Evolutionary conservation across 352 stramenopile species (phyloP), one percentile per base, ranked within the genome.

Genomic region (Globisporangium paroecandrum): DNA sequence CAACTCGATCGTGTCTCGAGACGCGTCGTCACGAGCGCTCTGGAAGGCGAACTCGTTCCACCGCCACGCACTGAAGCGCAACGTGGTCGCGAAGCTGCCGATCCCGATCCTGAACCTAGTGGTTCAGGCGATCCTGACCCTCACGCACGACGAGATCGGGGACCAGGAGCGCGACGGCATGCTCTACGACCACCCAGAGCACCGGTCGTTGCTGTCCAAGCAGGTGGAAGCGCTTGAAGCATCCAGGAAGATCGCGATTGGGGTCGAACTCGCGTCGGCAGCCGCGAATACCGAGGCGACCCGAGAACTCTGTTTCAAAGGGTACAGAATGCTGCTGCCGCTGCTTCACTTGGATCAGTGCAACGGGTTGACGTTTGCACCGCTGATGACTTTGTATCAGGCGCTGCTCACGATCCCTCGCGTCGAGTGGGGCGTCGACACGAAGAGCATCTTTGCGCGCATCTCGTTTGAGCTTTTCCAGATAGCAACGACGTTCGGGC

Each of bases 21-120:
- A 66, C 4, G 70, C 36, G 38, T 59, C 70, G 24, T 49, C 60
- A 18, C 70, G 78, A 27, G 69, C 74, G 20, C 60, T 69, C 20
- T 95, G 85, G 87, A 75, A 77, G 41, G 64, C 72, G 0, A 93
- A 79, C 53, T 77, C 81, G 34, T 89, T 92, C 62, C 87, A 92
- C 65, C 69, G 81, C 18, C 77, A 91, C 58, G 77, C 84, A 2
- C 60, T 95, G 1, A 79, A 78, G 43, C 70, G 71, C 54, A 62
- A 77, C 1, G 64, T 74, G 5, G 67, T 92, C 15, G 78, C 78
- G 4, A 73, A 78, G n/a, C 77, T 83, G 49, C 81, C 87, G 1
- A 59, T 88, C 18, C 73, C 80, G 10, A 74, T 95, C 6, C 60
- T 84, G 6, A 89, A 91, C 8, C 46, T 91, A 27, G 85, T 75